These are phyloP conservation scores for Cornus kousa DNA, from an alignment of 148 eudicot species.

Conservation along the genomic window DNA sequence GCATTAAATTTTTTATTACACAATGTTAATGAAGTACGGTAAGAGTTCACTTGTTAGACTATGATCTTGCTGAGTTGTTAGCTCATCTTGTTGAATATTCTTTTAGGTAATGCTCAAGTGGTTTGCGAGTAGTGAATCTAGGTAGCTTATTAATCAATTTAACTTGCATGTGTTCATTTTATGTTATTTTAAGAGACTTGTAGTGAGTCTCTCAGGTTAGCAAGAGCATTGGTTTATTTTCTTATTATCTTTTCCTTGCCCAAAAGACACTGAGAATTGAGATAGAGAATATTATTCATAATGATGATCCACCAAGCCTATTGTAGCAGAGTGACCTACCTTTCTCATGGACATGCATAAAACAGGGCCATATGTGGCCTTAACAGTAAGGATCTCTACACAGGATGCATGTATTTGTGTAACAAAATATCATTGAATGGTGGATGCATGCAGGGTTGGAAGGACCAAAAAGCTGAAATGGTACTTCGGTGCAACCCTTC, in stretches of 20 bases:
- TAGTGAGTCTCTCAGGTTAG: background rate
- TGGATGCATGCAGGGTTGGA: background rate
- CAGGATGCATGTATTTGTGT: background rate
- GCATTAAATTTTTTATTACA: no score
- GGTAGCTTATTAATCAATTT: no score
- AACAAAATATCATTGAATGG: background rate
- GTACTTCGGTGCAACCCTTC: background rate
- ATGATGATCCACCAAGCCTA: background rate
- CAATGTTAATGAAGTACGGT: no score
- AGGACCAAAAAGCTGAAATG: background rate
- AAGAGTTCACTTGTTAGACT: no score
- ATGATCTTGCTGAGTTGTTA: no score
- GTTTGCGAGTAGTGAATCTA: no score
- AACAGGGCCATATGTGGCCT: background rate
- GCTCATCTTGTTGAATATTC: no score
- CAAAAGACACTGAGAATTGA: background rate
- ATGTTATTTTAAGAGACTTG: background rate
- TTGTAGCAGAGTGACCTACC: background rate
- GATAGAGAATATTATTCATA: background rate
- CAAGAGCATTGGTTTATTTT: background rate
- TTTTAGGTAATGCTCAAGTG: no score
- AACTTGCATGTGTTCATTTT: background rate
- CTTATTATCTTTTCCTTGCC: background rate
- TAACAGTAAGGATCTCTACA: background rate
- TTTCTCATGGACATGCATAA: background rate